These are phyloP conservation scores for Sporothrix variecibatus DNA, from an alignment of 2,329 filamentous ascomycete genomes.

Conservation along the genomic window DNA sequence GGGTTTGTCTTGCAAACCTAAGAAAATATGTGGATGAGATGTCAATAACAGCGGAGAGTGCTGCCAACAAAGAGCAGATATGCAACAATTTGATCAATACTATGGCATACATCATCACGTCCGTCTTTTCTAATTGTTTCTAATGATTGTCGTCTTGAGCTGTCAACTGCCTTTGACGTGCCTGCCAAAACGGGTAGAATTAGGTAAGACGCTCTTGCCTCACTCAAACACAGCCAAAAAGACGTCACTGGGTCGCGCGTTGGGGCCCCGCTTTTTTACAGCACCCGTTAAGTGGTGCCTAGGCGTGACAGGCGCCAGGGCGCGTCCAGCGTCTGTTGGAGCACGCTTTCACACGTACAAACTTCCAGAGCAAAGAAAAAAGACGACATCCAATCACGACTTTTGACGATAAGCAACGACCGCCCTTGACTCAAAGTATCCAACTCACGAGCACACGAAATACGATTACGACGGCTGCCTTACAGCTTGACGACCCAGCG, in stretches of 20 bases:
- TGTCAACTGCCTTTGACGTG: background rate
- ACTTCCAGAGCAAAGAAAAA: slow-evolving; percentile 6
- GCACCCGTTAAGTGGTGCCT: background rate
- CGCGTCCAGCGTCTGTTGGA: background rate
- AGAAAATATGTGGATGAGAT: too few relatives aligned
- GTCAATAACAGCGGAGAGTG: too few relatives aligned
- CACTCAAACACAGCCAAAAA: background rate
- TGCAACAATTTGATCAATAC: background rate
- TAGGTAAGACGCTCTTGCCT: background rate
- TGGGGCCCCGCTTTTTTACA: slow-evolving; percentile 6
- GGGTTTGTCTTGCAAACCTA: too few relatives aligned
- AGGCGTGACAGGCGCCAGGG: background rate
- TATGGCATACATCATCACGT: background rate
- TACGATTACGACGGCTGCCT: background rate
- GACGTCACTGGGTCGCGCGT: slow-evolving; percentile 13
- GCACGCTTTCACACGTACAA: background rate
- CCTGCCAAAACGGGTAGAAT: background rate
- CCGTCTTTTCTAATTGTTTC: background rate
- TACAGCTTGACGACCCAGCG: too few relatives aligned
- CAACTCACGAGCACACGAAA: background rate
- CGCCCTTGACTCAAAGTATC: background rate
- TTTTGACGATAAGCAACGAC: background rate
- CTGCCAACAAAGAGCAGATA: background rate
- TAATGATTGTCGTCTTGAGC: background rate
- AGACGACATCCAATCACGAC: background rate